These are phyloP conservation scores for Calonectria pteridis DNA, from an alignment of 2,329 filamentous ascomycete species.

Conservation along the genomic window DNA sequence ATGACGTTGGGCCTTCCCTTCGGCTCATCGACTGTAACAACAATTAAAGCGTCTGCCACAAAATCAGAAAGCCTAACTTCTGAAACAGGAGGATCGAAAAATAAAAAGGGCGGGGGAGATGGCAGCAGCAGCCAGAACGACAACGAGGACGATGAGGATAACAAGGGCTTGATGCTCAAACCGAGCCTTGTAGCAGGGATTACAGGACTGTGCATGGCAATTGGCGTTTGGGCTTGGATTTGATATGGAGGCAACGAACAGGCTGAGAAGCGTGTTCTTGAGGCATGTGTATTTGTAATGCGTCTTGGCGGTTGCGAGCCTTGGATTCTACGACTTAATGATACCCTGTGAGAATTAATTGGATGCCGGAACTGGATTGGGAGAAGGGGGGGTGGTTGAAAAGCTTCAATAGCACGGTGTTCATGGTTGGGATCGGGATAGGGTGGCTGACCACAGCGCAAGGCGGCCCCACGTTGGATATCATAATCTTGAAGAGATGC, in stretches of 20 bases:
- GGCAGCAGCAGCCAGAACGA: slow-evolving; percentile 14
- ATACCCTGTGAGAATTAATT: slow-evolving; percentile 3
- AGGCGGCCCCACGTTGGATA: background rate
- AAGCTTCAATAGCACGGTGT: background rate
- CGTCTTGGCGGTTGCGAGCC: background rate
- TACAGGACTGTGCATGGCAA: slow-evolving; percentile 52
- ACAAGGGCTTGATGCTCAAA: slow-evolving; percentile 22
- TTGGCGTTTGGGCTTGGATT: slow-evolving; percentile 54
- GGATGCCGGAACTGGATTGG: background rate
- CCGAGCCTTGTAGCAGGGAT: slow-evolving; percentile 36
- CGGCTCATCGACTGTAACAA: slow-evolving; percentile 57
- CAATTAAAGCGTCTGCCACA: slow-evolving; percentile 52
- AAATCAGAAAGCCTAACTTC: slow-evolving; percentile 35
- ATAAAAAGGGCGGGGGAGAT: slow-evolving; percentile 12
- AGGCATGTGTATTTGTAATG: background rate
- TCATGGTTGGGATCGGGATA: background rate
- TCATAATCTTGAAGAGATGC: background rate
- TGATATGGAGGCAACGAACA: slow-evolving; percentile 22
- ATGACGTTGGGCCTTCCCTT: slow-evolving; percentile 61
- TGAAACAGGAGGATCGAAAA: slow-evolving; percentile 42
- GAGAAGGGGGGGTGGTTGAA: background rate
- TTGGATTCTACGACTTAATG: slow-evolving; percentile 6
- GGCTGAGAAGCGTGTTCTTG: background rate
- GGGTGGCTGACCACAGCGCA: background rate
- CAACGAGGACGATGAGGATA: slow-evolving; percentile 35